Percentiles rank a stretch among this genome's conserved stretches.
Evolutionary conservation across 2,329 filamentous ascomycete genomes (phyloP).

Genomic region (Sporothrix variecibatus): DNA sequence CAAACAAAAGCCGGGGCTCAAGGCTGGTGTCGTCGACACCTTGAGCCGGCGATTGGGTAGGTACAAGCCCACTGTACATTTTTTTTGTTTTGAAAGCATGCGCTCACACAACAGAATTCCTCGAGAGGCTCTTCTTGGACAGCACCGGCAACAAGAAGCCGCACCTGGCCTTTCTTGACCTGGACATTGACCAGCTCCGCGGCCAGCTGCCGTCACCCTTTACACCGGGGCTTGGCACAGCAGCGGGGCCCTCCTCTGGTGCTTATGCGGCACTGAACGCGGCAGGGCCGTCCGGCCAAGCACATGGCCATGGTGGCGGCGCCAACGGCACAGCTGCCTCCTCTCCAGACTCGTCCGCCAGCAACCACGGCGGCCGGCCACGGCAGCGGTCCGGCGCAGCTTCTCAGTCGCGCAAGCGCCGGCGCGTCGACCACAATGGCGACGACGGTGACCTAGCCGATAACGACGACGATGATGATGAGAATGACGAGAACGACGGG

Average conservation of each 20-base stretch:
- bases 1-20: background rate
- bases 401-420: background rate
- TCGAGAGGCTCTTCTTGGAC: constrained; percentile 23
- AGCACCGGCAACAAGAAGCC: constrained; percentile 23
- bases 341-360: background rate
- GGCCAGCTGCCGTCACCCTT: constrained; percentile 19
- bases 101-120: constrained; percentile 1
- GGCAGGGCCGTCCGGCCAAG: background rate
- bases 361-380: constrained; percentile 19
- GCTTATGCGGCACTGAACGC: background rate
- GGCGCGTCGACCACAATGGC: background rate
- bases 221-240: background rate
- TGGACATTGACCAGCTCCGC: constrained; percentile 18
- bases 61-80: no score
- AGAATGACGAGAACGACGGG: background rate
- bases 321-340: background rate
- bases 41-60: constrained; percentile 27
- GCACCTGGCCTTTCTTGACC: constrained; percentile 22
- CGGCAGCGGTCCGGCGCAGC: background rate
- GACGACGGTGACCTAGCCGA: background rate
- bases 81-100: no score
- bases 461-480: background rate
- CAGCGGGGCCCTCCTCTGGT: background rate
- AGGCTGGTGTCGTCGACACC: constrained; percentile 20
- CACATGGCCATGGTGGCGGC: constrained; percentile 8